A percentile compares a stretch with the other conserved stretches of the same genome.
These are phyloP conservation scores for Colletotrichum melonis DNA, from an alignment of 2,329 filamentous ascomycete species.

Conservation along the genomic window DNA sequence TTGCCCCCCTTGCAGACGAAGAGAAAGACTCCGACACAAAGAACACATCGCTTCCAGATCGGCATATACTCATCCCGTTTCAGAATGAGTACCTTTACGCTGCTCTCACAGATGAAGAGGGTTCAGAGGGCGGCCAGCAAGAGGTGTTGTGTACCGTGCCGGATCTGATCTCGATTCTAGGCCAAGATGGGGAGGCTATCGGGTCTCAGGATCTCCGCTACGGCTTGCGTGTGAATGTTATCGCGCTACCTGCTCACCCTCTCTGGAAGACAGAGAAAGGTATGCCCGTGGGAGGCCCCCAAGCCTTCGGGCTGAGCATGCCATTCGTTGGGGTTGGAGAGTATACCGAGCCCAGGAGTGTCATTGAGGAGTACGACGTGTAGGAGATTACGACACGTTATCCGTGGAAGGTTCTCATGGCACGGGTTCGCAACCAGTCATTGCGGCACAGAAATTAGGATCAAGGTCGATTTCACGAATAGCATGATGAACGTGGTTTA, in stretches of 20 bases:
- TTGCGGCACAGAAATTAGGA: not conserved
- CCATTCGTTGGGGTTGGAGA: constrained; percentile 27
- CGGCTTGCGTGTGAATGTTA: constrained; percentile 60
- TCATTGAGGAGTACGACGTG: constrained; percentile 6
- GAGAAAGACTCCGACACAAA: constrained; percentile 41
- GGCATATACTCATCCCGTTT: constrained; percentile 52
- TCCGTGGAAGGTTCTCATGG: too few relatives aligned
- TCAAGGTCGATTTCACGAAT: not conserved
- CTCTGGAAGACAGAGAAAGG: constrained; percentile 57
- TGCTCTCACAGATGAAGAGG: constrained; percentile 44
- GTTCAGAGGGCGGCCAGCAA: constrained; percentile 41
- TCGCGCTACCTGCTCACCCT: constrained; percentile 60
- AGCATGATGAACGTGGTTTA: too few relatives aligned
- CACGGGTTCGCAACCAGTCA: not conserved
- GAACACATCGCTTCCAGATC: constrained; percentile 31
- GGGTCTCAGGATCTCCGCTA: constrained; percentile 63
- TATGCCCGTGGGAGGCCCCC: constrained; percentile 47
- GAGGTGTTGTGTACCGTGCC: constrained; percentile 50
- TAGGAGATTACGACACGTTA: not conserved
- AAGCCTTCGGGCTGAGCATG: constrained; percentile 48
- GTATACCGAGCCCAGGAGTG: constrained; percentile 13
- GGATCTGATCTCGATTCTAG: constrained; percentile 50
- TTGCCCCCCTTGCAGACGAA: constrained; percentile 44
- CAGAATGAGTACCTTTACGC: constrained; percentile 56
- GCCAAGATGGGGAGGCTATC: constrained; percentile 59